Base-by-base conservation (phyloP, 2,329 filamentous ascomycete genomes). In the Allantophomopsis cytisporea region DNA sequence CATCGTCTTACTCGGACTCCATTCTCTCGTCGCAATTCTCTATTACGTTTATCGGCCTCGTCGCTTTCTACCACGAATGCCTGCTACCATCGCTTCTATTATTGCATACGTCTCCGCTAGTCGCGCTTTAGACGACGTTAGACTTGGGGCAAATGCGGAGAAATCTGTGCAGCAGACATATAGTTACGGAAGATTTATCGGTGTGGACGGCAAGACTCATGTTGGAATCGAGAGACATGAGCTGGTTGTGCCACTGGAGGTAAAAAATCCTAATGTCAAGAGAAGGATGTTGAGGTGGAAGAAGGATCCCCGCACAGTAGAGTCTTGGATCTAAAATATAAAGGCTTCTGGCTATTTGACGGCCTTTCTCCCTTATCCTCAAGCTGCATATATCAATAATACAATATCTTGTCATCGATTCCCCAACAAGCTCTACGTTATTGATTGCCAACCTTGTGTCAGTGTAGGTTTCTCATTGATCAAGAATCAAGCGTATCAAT, bases 191-290 rank as follows among this genome's bases (percentile, higher is more conserved):
- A 57, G 56, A 0, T 76, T 62, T 39, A 39, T 69, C 1, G 70
- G 68, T 0, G 48, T 46, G 0, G 70, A 76, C 44, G 64, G 67
- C 0, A 55, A 56, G 7, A 51, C 55, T 0, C 67, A 74, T 40
- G 43, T 69, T 1, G 73, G 73, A 0, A 66, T 76, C 34, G 72
- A 77, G 28, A 50, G 60, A 17, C 58, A 64, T 17, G 63, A 65
- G 0, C 62, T 63, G 39, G 60, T 71, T 1, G 56, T 59, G 3
- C 49, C 50, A 0, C 31, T 57, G 5, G 35, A 51, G 35, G 45
- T 40, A 31, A 18, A 31, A 14, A 51, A 51, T 39, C 49, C 49
- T 0, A 46, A 39, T 2, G 43, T 35, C 3, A 47, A 36, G 18
- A 42, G 30, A 14, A 37, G 42, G 11, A 43, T 41, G 39, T 31